phyloP scores from a whole-genome alignment of 176 grass and related monocot genomes.

The barley (Hordeum vulgare) region MorexV3_pseudomolecules_assembly NC_058519.1:118675137-118675636 shows the following conservation, averaged over 20 bases:
- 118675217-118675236: background rate
- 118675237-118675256: background rate
- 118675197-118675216: background rate
- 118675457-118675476: constrained; percentile 15
- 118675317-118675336: background rate
- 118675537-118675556: no score
- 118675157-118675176: background rate
- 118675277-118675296: background rate
- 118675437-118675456: constrained; percentile 31
- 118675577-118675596: no score
- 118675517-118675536: background rate
- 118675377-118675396: background rate
- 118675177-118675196: background rate
- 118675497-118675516: background rate
- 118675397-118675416: constrained; percentile 29
- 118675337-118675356: constrained; percentile 17
- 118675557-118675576: no score
- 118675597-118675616: no score
- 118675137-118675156: background rate
- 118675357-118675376: background rate
- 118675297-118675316: background rate
- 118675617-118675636: no score
- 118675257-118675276: background rate
- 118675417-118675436: background rate
- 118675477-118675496: no score